Evolutionary conservation across 1,284 basidiomycete species (phyloP), one percentile per base, ranked within the genome.

Genomic region (Trametes hirsuta): DNA sequence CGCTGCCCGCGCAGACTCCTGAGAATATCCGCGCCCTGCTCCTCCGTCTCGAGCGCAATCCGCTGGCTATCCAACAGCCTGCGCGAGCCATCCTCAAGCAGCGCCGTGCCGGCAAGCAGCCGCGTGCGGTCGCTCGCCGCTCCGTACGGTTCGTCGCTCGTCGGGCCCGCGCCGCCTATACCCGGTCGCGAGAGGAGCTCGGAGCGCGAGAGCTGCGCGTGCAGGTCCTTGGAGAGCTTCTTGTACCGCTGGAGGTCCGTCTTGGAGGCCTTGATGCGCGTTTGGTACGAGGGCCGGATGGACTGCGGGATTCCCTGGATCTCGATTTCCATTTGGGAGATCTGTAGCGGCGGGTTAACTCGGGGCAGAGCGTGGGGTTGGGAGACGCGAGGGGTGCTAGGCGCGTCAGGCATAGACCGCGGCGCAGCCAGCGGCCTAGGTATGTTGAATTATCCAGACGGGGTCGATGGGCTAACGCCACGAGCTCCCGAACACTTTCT

Each of bases 261-360:
- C 73, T 94, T 95, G 63, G 91, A 86, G 10, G 84, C 77, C 55
- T 84, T 81, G 50, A 96, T 84, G 62, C 93, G 87, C 24, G 82
- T 72, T 58, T 90, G 86, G 74, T 95, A 94, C 59, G 86, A 84
- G 0, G 85, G 76, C 49, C 89, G 85, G 66, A 95, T 81, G 35
- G 91, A 91, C 69, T 93, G 88, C 0, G 96, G 95, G 74, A 98
- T 96, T 11, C 93, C 91, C 71, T 96, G 95, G n/a, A 97, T 90
- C 78, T 99, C 97, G 63, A 99, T 92, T 76, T 98, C 96, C 97
- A 99, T 98, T 84, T 99, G 97, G 37, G 94, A 94, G 66, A 97
- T 85, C 95, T 97, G 68, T 18, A 21, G 30, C 39, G 45, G 46
- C 46, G 58, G 64, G 46, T 47, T 14, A 47, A 30, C 14, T 47